These are phyloP conservation scores for Boechera stricta DNA, from an alignment of 345 rosid species.

Conservation along the genomic window DNA sequence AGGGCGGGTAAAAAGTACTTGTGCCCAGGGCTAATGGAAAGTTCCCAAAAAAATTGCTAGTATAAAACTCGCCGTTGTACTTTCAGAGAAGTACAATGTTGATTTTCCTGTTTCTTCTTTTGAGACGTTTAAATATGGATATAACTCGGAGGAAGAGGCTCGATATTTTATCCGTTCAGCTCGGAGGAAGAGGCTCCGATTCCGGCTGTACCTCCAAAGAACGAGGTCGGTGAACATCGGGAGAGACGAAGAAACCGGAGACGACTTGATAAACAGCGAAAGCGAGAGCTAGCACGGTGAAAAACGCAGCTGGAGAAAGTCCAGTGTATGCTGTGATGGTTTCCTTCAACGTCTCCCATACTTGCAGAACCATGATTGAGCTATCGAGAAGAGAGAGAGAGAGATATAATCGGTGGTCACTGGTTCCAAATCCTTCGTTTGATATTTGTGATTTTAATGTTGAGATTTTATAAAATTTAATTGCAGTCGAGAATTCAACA, in stretches of 20 bases:
- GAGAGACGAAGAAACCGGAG: conserved; percentile 66
- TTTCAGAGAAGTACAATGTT: too few relatives aligned
- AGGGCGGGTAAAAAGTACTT: too few relatives aligned
- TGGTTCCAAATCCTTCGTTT: conserved; percentile 7
- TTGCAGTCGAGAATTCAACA: neutral
- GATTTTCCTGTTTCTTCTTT: too few relatives aligned
- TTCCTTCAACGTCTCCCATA: conserved; percentile 90
- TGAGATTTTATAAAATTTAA: neutral
- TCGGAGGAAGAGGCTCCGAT: conserved; percentile 84
- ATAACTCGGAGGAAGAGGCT: too few relatives aligned
- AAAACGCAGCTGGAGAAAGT: conserved; percentile 81
- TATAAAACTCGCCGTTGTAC: too few relatives aligned
- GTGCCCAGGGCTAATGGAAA: too few relatives aligned
- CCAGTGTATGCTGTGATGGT: conserved; percentile 86
- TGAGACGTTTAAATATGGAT: too few relatives aligned
- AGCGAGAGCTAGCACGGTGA: conserved; percentile 70
- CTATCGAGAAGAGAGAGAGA: neutral
- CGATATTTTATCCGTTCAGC: too few relatives aligned
- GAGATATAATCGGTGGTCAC: conserved; percentile 17
- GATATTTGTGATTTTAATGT: neutral
- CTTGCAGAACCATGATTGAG: conserved; percentile 67
- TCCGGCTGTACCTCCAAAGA: conserved; percentile 55
- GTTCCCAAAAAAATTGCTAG: too few relatives aligned
- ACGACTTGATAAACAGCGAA: conserved; percentile 76
- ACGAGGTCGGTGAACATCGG: conserved; percentile 50